Percentiles rank a stretch among this genome's conserved stretches.
Conservation (phyloP, 192 early-diverging fungal species). For the Chytriomyces confervae region DNA sequence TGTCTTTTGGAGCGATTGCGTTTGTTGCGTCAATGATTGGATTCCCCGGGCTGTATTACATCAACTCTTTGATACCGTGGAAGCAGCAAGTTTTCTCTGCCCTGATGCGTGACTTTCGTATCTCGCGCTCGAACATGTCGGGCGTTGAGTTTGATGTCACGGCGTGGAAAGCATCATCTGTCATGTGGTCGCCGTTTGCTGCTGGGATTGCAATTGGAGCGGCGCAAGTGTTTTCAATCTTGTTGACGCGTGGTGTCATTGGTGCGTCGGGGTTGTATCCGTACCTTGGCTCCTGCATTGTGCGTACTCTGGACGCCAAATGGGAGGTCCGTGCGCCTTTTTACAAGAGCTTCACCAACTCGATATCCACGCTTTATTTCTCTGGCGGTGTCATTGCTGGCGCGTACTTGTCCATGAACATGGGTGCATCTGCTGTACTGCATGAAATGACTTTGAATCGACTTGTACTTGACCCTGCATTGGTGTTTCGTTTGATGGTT, state of each 20-base stretch:
- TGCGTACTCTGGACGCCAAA: constrained; percentile 21
- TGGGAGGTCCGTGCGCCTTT: constrained; percentile 30
- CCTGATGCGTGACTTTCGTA: background rate
- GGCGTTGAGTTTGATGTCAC: constrained; percentile 7
- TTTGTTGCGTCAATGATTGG: background rate
- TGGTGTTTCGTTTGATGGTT: constrained; percentile 3
- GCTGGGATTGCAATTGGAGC: constrained; percentile 31
- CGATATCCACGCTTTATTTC: constrained; percentile 4
- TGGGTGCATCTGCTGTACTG: constrained; percentile 6
- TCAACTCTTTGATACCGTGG: constrained; percentile 28
- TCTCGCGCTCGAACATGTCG: background rate
- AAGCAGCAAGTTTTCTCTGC: background rate
- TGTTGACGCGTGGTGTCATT: constrained; percentile 3
- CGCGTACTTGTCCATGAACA: constrained; percentile 7
- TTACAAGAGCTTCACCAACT: constrained; percentile 15
- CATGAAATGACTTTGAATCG: background rate
- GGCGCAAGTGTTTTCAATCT: constrained; percentile 25
- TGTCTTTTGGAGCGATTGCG: background rate
- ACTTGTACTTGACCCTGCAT: background rate
- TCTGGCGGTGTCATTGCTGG: constrained; percentile 34
- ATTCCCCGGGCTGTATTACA: background rate
- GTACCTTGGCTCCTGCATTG: constrained; percentile 22
- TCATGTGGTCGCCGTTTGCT: constrained; percentile 38
- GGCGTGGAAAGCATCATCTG: background rate
- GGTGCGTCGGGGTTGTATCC: constrained; percentile 32